Evolutionary conservation across 2,329 filamentous ascomycete genomes (phyloP), one percentile per base, ranked within the genome.

Genomic region (Penicillium sp.): DNA sequence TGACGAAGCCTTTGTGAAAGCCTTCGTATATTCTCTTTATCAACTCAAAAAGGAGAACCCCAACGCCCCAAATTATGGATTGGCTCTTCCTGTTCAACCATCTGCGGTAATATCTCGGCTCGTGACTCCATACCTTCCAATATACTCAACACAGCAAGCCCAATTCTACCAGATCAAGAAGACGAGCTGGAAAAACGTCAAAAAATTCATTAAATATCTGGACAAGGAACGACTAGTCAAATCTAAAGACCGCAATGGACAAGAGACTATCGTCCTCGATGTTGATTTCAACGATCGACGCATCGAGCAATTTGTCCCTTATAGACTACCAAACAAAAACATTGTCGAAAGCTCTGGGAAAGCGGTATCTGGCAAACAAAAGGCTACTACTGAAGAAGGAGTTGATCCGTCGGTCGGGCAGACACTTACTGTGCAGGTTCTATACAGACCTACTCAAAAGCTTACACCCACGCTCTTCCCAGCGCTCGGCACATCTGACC

Each of bases 141-240:
- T 82, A 20, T 80, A 79, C 66, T 82, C 79, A 11, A 72, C 82
- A 5, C 75, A 79, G 20, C 78, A 84, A 64, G 76, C 77, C 2
- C 80, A 80, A 56, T 83, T 77, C 59, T 80, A 85, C 52, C 83
- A 85, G 61, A 86, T 88, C 69, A 88, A 88, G 66, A 88, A 88
- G 71, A 85, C 84, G 3, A 85, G 81, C 60, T 88, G 83, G 83
- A 88, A 88, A 71, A 88, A 83, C 59, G 80, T 85, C 59, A 85
- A 84, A 65, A 88, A 87, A 62, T 88, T 88, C 67, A 81, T 88
- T 70, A 88, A 88, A 63, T 76, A 81, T 53, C 74, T 89, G 9
- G 85, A 88, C 68, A 88, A 88, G 68, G 74, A 82, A 48, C 68
- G 77, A 18, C 73, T 88, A n/a, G 69, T 87, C 62, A 87, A 85